Conservation (phyloP, 768 basidiomycete species). For the Chlorophyllum brunneum region DNA sequence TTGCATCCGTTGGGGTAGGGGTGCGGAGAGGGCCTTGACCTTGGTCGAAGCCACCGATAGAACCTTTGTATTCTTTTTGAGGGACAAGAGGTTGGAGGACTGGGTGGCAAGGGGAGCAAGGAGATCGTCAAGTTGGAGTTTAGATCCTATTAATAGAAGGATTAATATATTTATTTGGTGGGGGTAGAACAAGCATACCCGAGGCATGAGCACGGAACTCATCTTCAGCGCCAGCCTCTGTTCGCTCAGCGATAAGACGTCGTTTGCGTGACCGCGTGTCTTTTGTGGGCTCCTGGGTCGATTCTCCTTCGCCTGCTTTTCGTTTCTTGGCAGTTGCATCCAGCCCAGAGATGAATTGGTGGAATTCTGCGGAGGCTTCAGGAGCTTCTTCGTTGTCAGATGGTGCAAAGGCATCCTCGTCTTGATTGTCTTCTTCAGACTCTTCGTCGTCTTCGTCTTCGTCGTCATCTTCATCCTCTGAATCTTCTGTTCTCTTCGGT, state of each 20-base stretch:
- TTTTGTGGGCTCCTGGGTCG: constrained; percentile 18
- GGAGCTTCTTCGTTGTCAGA: constrained; percentile 48
- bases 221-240: constrained; percentile 75
- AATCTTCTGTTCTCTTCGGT: constrained; percentile 22
- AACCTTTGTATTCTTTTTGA: constrained; percentile 68
- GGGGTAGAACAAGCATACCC: constrained; percentile 31
- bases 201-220: constrained; percentile 64
- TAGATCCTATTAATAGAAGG: constrained; percentile 35
- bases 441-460: constrained; percentile 10
- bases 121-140: constrained; percentile 69
- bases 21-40: constrained; percentile 69
- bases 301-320: constrained; percentile 42
- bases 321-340: constrained; percentile 64
- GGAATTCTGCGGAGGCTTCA: constrained; percentile 63
- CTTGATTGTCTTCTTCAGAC: constrained; percentile 33
- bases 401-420: constrained; percentile 33
- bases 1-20: constrained; percentile 81
- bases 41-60: constrained; percentile 46
- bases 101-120: constrained; percentile 67
- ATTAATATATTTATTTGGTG: neutral
- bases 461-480: constrained; percentile 12
- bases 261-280: constrained; percentile 42
- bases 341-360: constrained; percentile 67
- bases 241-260: constrained; percentile 64
- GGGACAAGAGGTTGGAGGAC: constrained; percentile 57